Evolutionary conservation across 495 filamentous ascomycete genomes (phyloP), one percentile per base, ranked within the genome.

Genomic region (Astrothelium macrocarpum): DNA sequence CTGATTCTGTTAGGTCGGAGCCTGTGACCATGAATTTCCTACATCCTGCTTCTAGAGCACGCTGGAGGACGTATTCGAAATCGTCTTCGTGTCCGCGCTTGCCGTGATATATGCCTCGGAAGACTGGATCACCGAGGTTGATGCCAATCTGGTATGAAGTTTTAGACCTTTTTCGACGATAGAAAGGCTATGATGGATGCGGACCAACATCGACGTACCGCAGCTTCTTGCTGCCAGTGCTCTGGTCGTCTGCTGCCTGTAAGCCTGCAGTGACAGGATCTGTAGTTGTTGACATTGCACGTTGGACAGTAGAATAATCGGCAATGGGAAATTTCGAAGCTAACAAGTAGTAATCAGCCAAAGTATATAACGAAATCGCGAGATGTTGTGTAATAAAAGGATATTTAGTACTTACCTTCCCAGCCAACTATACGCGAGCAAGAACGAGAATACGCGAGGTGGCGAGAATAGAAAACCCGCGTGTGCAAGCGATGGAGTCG

Each of bases 21-120:
- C 94, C 94, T 1, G 94, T 98, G 10, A 97, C 84, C 79, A 98
- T 91, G 66, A 97, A 84, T 67, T 95, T 97, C 34, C 78, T 73
- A 71, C 91, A 95, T 32, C 94, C 95, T 0, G 85, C 84, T 59
- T 87, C 82, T 23, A 80, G 70, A 3, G 90, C 91, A 58, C 94
- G 82, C 64, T 86, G 78, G 2, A 98, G 73, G 12, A 97, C 89
- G 59, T 84, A 85, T 5, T 80, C 73, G 4, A 96, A 78, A 72
- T 98, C 94, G 67, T 87, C 80, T 20, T 87, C 86, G 70, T 98
- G 94, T 12, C 80, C 81, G 70, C 87, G 77, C 62, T 86, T 94
- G 64, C 90, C 90, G 70, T 94, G 87, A 71, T 98, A 93, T 26
- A 83, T 75, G 53, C 94, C 94, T 26, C 79, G 78, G 75, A 91